These are phyloP conservation scores for Picochlorum sp. DNA, from an alignment of 139 green algal genomes.

Conservation along the genomic window DNA sequence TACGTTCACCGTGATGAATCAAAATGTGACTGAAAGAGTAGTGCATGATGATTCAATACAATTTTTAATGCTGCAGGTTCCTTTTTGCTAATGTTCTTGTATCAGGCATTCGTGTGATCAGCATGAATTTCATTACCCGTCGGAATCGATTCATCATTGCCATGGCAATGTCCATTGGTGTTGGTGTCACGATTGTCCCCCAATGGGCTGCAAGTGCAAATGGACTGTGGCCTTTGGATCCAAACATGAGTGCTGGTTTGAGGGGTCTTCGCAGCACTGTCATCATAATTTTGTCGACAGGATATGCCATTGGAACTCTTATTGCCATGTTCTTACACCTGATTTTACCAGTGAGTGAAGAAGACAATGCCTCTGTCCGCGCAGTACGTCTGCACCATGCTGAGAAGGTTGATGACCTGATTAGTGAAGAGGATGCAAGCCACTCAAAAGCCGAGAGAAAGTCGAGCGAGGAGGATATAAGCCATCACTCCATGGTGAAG, in stretches of 20 bases:
- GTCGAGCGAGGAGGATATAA: neutral
- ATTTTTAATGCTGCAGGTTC: slow-evolving; percentile 25
- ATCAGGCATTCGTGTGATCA: slow-evolving; percentile 51
- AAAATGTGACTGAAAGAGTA: neutral
- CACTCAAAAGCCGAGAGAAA: neutral
- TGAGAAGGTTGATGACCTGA: neutral
- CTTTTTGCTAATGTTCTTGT: slow-evolving; percentile 53
- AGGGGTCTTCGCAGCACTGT: slow-evolving; percentile 12
- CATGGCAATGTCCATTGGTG: slow-evolving; percentile 15
- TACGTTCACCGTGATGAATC: neutral
- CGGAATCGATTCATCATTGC: slow-evolving; percentile 29
- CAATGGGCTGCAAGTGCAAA: slow-evolving; percentile 8
- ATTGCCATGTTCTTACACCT: slow-evolving; percentile 22
- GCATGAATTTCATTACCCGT: slow-evolving; percentile 13
- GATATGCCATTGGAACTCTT: slow-evolving; percentile 19
- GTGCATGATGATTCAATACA: neutral
- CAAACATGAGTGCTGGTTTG: slow-evolving; percentile 1
- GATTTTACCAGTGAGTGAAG: slow-evolving; percentile 13
- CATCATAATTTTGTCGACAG: slow-evolving; percentile 17
- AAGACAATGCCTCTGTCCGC: slow-evolving; percentile 1
- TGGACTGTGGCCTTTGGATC: slow-evolving; percentile 11
- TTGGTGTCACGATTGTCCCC: slow-evolving; percentile 27
- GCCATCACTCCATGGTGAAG: neutral
- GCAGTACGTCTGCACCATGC: neutral
- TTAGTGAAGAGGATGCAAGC: neutral